Evolutionary conservation across 1,284 basidiomycete genomes (phyloP).

Genomic region (Puccinia horiana): DNA sequence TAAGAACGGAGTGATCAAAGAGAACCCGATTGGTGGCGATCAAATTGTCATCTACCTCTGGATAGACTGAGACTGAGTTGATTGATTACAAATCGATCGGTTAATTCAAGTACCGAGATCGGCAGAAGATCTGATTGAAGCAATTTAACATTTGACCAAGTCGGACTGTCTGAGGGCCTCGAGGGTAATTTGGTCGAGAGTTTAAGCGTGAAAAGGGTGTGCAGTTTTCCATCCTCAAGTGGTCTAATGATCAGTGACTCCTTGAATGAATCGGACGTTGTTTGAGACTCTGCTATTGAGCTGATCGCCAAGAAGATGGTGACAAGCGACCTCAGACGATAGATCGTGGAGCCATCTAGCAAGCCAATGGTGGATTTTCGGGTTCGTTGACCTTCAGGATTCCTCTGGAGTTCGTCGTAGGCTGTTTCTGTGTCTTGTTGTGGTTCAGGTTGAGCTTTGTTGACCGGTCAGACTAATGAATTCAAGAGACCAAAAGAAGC

Average conservation of each 20-base stretch:
- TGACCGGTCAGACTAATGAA: no score
- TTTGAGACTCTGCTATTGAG: neutral
- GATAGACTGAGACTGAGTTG: constrained; percentile 72
- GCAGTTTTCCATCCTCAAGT: constrained; percentile 79
- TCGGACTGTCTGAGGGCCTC: constrained; percentile 10
- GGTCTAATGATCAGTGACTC: constrained; percentile 75
- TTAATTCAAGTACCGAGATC: constrained; percentile 77
- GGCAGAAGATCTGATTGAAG: constrained; percentile 67
- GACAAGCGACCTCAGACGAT: constrained; percentile 1
- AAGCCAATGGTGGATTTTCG: no score
- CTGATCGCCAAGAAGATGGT: neutral
- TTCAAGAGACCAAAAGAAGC: no score
- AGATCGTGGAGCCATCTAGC: no score
- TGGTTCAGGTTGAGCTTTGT: no score
- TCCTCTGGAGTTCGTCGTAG: no score
- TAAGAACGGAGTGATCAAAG: no score
- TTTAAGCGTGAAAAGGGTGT: constrained; percentile 78
- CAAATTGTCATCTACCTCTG: constrained; percentile 51
- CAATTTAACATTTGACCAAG: constrained; percentile 1
- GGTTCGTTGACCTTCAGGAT: no score
- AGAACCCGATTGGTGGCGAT: constrained; percentile 48
- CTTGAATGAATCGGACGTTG: constrained; percentile 52
- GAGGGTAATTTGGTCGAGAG: constrained; percentile 60
- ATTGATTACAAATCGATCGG: constrained; percentile 77
- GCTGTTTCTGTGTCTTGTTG: no score